phyloP scores from a whole-genome alignment of 73 alveolate genomes.

The Paramecium biaurelia region DNA sequence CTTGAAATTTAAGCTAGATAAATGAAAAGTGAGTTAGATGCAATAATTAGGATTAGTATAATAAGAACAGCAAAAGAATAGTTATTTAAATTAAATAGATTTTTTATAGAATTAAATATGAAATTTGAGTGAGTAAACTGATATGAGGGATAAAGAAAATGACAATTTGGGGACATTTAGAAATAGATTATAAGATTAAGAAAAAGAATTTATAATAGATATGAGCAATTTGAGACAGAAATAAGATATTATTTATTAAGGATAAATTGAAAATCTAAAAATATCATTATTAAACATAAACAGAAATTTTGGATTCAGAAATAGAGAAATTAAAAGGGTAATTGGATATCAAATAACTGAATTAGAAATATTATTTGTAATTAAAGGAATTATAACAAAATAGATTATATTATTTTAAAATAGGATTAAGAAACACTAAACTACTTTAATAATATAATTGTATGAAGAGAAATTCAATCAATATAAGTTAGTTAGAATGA shows the following conservation, averaged over 20 bases:
- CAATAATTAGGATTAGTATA: not conserved
- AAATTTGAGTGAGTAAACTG: not conserved
- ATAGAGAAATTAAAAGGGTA: not conserved
- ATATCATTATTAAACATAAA: not conserved
- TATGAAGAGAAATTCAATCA: not conserved
- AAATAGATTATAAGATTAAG: not conserved
- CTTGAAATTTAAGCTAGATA: conserved; percentile 11
- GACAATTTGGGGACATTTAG: not conserved
- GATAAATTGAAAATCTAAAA: not conserved
- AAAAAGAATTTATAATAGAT: not conserved
- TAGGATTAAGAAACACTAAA: not conserved
- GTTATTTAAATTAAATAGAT: not conserved
- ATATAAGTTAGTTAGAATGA: not conserved
- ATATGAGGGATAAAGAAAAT: not conserved
- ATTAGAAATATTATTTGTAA: not conserved
- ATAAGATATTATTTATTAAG: not conserved
- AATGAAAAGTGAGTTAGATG: not conserved
- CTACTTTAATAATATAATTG: not conserved
- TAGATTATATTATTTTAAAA: not conserved
- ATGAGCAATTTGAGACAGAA: not conserved
- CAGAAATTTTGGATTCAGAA: conserved; percentile 3
- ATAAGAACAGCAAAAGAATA: conserved; percentile 2
- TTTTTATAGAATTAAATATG: not conserved
- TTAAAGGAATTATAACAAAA: not conserved
- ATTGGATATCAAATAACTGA: conserved; percentile 36